Evolutionary conservation across 257 asterid genomes (phyloP), one percentile per base, ranked within the genome.

Genomic region (Scutellaria minor): DNA sequence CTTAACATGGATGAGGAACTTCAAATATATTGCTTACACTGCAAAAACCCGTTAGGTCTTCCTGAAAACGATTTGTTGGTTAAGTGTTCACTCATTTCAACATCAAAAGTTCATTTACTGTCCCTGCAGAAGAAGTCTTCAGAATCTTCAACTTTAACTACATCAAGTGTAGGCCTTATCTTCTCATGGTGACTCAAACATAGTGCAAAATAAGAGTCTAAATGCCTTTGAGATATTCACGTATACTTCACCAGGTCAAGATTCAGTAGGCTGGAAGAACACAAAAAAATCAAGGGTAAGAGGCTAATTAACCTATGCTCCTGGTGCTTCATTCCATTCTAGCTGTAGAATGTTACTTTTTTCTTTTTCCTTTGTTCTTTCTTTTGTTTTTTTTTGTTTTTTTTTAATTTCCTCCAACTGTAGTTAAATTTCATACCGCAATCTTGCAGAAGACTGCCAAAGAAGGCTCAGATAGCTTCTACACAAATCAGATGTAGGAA

Each of bases 401-500:
- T n/a, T n/a, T n/a, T n/a, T n/a, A n/a, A n/a, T n/a, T n/a, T n/a
- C 3, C 39, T 72, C 40, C 48, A 13, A 63, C 18, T 45, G n/a
- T 42, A 40, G 13, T 59, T 56, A 31, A 56, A 12, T 44, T 58
- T 64, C 39, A 72, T 66, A 68, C 14, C 13, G 7, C 48, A 41
- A 66, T 37, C 66, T 73, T 78, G 88, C 97, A 93, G 97, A 92
- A 85, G 88, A 18, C 84, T 90, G 56, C 96, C 96, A 58, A 90
- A 83, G 84, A 86, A 76, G 80, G 78, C 52, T 14, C 70, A 68
- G 68, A 71, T 48, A 60, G 27, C 31, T 31, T 31, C 37, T 65
- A 15, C 64, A 37, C 41, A 63, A 53, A 66, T 40, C 45, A 47
- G 69, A 69, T 40, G 77, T 52, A 39, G 13, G 24, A 60, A 60